Base-by-base conservation (phyloP, 306 rosid species). In the Phaseolus lunatus region DNA sequence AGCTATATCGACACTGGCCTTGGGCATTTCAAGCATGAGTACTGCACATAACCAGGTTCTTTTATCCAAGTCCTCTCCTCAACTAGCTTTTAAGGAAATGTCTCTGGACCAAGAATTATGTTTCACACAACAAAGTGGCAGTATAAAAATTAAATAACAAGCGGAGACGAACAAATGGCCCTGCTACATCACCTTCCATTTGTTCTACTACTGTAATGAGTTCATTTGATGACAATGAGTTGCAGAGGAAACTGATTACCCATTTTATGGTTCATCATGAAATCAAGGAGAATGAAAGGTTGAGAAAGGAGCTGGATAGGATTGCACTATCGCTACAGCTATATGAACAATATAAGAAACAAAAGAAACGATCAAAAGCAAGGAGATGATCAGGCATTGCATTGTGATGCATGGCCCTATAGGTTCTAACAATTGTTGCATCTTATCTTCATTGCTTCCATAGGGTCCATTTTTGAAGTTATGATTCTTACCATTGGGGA, bases 231-330 rank as follows among this genome's bases (percentile, higher is more conserved):
- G 94, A 89, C 71, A 89, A 88, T 27, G 90, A 83, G 67, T 67
- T 92, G 80, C 84, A 65, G 68, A 80, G 48, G 77, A 92, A 89
- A 61, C 92, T 95, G 14, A 49, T 81, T 73, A 56, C 94, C 16
- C 92, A 86, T 87, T 92, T 96, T 71, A 49, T 14, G 78, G 73
- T 96, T 80, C 90, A 91, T 67, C 87, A 79, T 1, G 97, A 88
- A 76, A 89, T 91, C 11, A 91, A 87, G 87, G 98, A 89, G 85
- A 88, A 91, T 63, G 88, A 79, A 72, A 88, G 90, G 73, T 63
- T 96, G 86, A 88, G 98, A 74, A 78, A 80, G 5, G 88, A 91
- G 85, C 83, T 96, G 82, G 90, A 88, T 24, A 83, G 66, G 54
- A 85, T 89, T 19, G 19, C 83, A 3, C 75, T 75, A 52, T 83